A percentile compares a stretch with the other conserved stretches of the same genome.
Conservation (phyloP, 192 early-diverging fungal species). For the Podila horticola region DNA sequence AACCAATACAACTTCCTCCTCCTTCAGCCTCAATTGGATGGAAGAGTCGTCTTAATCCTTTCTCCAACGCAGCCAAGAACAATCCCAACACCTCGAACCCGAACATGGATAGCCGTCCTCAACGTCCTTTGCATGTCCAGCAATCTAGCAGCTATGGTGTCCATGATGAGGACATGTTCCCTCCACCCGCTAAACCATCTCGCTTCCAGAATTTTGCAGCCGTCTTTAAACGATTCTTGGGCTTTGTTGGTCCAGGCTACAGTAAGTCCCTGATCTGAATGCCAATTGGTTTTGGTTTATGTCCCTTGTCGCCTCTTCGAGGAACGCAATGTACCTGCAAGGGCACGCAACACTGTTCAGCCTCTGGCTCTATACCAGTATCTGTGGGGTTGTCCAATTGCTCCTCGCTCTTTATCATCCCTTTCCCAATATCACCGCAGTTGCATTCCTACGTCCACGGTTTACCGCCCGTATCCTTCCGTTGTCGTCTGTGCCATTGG, state of each 20-base stretch:
- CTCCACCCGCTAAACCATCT: constrained; percentile 6
- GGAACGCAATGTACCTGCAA: background rate
- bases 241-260: constrained; percentile 58
- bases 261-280: constrained; percentile 35
- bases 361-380: too few species aligned
- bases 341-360: background rate
- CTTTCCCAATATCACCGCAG: too few species aligned
- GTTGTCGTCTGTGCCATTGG: too few species aligned
- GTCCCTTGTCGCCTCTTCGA: background rate
- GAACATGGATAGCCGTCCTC: background rate
- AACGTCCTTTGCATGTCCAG: background rate
- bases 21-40: background rate
- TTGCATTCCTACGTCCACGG: too few species aligned
- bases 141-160: background rate
- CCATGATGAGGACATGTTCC: background rate
- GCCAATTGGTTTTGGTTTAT: background rate
- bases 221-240: constrained; percentile 47
- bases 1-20: background rate
- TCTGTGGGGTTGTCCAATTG: too few species aligned
- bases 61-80: background rate
- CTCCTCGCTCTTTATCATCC: too few species aligned
- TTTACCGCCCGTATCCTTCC: too few species aligned
- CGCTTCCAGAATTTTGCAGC: constrained; percentile 10
- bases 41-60: constrained; percentile 1
- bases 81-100: background rate